Percentiles rank a stretch among this genome's conserved stretches.
Evolutionary conservation across 2,329 filamentous ascomycete species (phyloP).

Genomic region (Colletotrichum abscissum): DNA sequence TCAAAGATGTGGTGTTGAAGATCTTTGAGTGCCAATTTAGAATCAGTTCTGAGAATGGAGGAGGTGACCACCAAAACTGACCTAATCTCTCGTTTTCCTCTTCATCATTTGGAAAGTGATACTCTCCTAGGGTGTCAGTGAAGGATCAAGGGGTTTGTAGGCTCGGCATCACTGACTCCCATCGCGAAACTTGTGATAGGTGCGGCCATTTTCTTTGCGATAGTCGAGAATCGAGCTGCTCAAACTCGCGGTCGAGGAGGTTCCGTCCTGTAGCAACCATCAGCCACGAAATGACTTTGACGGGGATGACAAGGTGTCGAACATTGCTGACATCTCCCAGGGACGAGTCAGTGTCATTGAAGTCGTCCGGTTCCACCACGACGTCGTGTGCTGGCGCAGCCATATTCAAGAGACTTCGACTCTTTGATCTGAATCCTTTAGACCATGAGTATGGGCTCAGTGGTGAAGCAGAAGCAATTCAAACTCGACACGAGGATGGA

Average conservation of each 20-base stretch:
- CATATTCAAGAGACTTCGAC: neutral
- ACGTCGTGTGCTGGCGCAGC: neutral
- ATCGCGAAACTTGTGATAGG: slow-evolving; percentile 38
- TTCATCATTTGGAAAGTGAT: slow-evolving; percentile 37
- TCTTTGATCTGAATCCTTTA: neutral
- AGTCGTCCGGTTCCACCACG: slow-evolving; percentile 29
- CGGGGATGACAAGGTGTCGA: no score
- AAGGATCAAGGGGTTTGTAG: neutral
- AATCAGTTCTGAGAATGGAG: neutral
- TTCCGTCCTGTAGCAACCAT: neutral
- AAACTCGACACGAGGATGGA: neutral
- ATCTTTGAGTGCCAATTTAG: slow-evolving; percentile 44
- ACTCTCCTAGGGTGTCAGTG: slow-evolving; percentile 21
- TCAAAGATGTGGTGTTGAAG: slow-evolving; percentile 66
- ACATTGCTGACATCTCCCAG: slow-evolving; percentile 14
- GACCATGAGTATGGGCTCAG: no score
- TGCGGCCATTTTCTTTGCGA: slow-evolving; percentile 35
- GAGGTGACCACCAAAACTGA: neutral
- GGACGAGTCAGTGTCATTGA: slow-evolving; percentile 33
- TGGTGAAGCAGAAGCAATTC: neutral
- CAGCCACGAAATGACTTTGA: neutral
- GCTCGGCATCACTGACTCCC: slow-evolving; percentile 17
- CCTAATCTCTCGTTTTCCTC: slow-evolving; percentile 35
- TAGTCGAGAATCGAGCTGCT: slow-evolving; percentile 45
- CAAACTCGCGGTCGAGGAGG: slow-evolving; percentile 44